Percentiles rank a stretch among this genome's conserved stretches.
Evolutionary conservation across 176 grass and related monocot genomes (phyloP).

Genomic region (Ensete glaucum): DNA sequence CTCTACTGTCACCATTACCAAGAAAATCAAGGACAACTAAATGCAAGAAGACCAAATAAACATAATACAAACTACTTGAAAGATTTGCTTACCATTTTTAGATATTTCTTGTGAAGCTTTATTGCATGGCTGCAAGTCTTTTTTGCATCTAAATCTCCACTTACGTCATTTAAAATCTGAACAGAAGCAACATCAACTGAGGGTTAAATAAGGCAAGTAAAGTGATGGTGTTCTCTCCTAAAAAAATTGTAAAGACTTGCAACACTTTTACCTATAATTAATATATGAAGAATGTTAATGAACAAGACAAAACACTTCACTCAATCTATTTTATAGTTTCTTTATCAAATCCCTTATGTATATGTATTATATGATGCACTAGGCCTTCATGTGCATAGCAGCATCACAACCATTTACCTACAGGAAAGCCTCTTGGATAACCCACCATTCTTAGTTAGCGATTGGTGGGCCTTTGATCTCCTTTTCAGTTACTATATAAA

Average conservation of each 20-base stretch:
- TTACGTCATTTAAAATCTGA: conserved; percentile 96
- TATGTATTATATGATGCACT: too few species aligned
- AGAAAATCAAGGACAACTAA: background rate
- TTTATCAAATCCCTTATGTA: too few species aligned
- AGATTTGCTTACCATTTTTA: conserved; percentile 55
- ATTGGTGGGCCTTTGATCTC: too few species aligned
- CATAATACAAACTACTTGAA: background rate
- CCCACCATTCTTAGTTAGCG: too few species aligned
- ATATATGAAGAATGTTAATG: background rate
- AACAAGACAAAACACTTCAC: background rate
- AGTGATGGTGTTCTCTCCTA: background rate
- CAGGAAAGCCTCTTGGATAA: too few species aligned
- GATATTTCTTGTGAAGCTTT: conserved; percentile 98
- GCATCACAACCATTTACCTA: too few species aligned
- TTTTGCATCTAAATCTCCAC: conserved; percentile 92
- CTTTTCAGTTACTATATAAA: too few species aligned
- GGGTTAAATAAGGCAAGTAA: background rate
- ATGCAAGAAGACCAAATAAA: background rate
- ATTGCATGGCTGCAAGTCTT: conserved; percentile 78
- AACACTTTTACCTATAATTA: background rate
- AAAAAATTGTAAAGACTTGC: background rate
- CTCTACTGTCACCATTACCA: background rate
- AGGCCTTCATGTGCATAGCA: too few species aligned
- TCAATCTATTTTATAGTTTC: background rate
- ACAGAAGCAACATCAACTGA: conserved; percentile 18